Evolutionary conservation across 2,329 filamentous ascomycete genomes (phyloP).

Genomic region (Xylaria sp.): DNA sequence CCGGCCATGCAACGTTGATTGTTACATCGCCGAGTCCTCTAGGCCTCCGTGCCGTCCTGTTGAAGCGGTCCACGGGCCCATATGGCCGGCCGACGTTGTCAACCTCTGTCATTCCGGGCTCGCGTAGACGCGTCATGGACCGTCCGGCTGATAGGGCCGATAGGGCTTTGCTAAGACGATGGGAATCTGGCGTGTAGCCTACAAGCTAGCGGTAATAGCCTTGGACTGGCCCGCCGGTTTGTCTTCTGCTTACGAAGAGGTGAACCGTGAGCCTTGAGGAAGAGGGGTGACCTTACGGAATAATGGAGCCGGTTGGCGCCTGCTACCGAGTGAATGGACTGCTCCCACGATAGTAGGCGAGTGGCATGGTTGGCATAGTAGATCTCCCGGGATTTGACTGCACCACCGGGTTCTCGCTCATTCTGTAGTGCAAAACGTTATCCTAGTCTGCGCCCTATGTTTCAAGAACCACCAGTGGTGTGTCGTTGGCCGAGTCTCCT

Average conservation of each 20-base stretch:
- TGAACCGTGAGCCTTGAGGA: not conserved
- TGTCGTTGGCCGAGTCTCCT: not conserved
- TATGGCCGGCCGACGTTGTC: not conserved
- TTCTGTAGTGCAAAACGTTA: not conserved
- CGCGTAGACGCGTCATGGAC: not conserved
- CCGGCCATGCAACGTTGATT: not conserved
- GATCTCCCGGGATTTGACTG: not conserved
- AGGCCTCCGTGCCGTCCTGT: not conserved
- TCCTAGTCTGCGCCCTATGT: not conserved
- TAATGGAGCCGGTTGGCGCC: too few relatives aligned
- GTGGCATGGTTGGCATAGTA: not conserved
- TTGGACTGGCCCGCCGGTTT: not conserved
- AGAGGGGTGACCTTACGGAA: not conserved
- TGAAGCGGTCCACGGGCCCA: not conserved
- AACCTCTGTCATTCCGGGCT: not conserved
- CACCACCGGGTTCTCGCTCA: not conserved
- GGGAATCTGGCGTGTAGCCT: not conserved
- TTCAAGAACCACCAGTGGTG: not conserved
- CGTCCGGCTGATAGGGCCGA: not conserved
- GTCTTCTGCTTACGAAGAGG: not conserved
- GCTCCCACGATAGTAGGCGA: not conserved
- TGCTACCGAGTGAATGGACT: not conserved
- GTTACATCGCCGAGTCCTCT: not conserved
- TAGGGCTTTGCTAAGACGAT: not conserved
- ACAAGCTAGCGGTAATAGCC: not conserved